These are phyloP conservation scores for Mucor mucedo DNA, from an alignment of 371 early-diverging fungal species.

Conservation along the genomic window DNA sequence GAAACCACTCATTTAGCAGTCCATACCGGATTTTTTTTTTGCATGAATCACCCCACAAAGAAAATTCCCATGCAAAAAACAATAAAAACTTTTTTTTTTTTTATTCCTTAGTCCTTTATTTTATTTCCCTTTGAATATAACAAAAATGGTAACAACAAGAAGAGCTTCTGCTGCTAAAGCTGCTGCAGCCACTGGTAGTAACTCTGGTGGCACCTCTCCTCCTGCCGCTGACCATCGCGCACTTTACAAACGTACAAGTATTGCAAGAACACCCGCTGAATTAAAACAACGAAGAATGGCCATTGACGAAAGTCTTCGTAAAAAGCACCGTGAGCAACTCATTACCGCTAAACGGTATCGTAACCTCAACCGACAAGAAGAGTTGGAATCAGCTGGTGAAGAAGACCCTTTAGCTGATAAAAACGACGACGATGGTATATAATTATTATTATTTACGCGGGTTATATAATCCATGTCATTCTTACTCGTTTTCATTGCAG, in stretches of 20 bases:
- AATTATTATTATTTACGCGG: background rate
- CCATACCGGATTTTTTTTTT: background rate
- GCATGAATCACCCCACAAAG: background rate
- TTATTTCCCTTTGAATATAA: background rate
- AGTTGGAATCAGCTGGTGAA: constrained; percentile 32
- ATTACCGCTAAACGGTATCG: constrained; percentile 60
- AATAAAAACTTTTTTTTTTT: background rate
- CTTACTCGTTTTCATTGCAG: background rate
- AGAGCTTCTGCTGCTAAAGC: constrained; percentile 16
- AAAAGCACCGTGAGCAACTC: constrained; percentile 59
- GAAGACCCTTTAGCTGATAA: constrained; percentile 27
- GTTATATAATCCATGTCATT: background rate
- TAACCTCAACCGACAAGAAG: constrained; percentile 40
- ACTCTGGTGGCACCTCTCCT: too few species aligned
- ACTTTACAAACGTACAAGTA: constrained; percentile 51
- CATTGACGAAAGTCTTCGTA: constrained; percentile 50
- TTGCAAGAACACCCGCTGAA: constrained; percentile 46
- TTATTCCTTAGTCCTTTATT: background rate
- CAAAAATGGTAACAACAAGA: constrained; percentile 23
- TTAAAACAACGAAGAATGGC: constrained; percentile 42
- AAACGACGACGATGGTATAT: constrained; percentile 22
- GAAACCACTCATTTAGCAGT: background rate
- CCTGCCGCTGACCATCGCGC: constrained; percentile 16
- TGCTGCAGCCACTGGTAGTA: background rate
- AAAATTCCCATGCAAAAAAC: background rate